A percentile compares a stretch with the other conserved stretches of the same genome.
These are phyloP conservation scores for Heterobasidion occidentale DNA, from an alignment of 1,284 basidiomycete species.

Conservation along the genomic window DNA sequence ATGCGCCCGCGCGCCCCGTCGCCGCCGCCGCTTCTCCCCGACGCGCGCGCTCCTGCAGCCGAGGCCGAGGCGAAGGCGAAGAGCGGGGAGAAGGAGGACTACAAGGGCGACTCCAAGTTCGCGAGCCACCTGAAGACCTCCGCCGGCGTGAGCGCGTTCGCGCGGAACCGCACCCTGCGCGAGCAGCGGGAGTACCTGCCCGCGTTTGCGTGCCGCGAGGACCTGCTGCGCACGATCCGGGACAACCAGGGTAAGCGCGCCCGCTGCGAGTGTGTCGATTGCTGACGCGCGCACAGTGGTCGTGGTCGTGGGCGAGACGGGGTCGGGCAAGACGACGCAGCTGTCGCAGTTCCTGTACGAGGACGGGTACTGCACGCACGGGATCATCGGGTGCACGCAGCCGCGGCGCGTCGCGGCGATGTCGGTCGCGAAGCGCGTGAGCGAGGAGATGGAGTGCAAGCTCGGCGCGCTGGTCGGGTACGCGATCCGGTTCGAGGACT, in stretches of 20 bases:
- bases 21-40: neutral
- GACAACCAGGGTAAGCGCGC: conserved; percentile 85
- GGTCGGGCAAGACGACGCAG: conserved; percentile 94
- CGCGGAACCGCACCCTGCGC: conserved; percentile 78
- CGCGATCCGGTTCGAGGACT: conserved; percentile 97
- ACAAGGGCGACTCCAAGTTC: conserved; percentile 95
- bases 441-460: conserved; percentile 92
- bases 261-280: neutral
- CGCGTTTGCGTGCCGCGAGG: conserved; percentile 96
- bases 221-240: conserved; percentile 82
- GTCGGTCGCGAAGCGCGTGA: conserved; percentile 98
- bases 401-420: conserved; percentile 97
- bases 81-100: conserved; percentile 42
- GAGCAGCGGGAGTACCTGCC: conserved; percentile 97
- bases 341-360: conserved; percentile 90
- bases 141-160: conserved; percentile 77
- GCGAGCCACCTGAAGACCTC: conserved; percentile 82
- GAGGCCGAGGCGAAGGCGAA: conserved; percentile 46
- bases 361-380: conserved; percentile 87
- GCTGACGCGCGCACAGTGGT: conserved; percentile 46
- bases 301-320: conserved; percentile 93
- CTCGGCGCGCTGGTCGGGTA: conserved; percentile 89
- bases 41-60: conserved; percentile 27
- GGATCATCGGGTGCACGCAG: conserved; percentile 93
- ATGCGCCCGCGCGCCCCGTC: conserved; percentile 1